These are phyloP conservation scores for Ustilago xerochloae DNA, from an alignment of 1,284 basidiomycete genomes.

Conservation along the genomic window DNA sequence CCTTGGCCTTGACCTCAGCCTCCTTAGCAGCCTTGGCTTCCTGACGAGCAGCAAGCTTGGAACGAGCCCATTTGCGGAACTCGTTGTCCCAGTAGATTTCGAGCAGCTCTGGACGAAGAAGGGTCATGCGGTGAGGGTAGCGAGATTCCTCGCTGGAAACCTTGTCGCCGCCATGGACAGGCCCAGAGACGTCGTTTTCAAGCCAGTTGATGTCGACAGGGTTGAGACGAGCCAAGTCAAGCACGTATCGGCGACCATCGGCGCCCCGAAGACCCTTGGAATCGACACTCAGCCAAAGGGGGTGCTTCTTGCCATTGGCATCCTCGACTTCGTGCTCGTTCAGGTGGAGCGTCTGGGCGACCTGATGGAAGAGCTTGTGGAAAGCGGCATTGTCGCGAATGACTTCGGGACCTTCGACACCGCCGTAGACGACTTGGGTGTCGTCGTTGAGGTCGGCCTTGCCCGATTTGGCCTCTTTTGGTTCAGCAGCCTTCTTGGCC, in stretches of 20 bases:
- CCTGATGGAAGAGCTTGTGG: slow-evolving; percentile 72
- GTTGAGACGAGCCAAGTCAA: slow-evolving; percentile 72
- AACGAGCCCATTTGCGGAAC: slow-evolving; percentile 72
- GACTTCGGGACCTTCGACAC: slow-evolving; percentile 71
- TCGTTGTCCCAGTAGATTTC: slow-evolving; percentile 72
- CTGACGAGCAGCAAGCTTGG: slow-evolving; percentile 68
- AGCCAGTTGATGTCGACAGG: slow-evolving; percentile 74
- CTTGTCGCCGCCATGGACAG: slow-evolving; percentile 55
- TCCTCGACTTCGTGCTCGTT: slow-evolving; percentile 72
- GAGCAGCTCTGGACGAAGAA: slow-evolving; percentile 74
- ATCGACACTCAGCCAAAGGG: slow-evolving; percentile 73
- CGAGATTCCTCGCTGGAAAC: slow-evolving; percentile 12
- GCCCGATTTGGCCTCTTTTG: slow-evolving; percentile 81
- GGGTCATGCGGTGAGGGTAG: slow-evolving; percentile 73
- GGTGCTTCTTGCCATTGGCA: slow-evolving; percentile 69
- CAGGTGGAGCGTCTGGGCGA: slow-evolving; percentile 71
- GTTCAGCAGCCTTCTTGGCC: slow-evolving; percentile 71
- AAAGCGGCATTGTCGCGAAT: slow-evolving; percentile 70
- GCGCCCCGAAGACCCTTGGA: slow-evolving; percentile 74
- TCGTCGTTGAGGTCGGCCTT: slow-evolving; percentile 66
- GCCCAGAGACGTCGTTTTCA: slow-evolving; percentile 70
- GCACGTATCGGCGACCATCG: slow-evolving; percentile 73
- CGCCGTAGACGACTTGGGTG: slow-evolving; percentile 71
- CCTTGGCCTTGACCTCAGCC: slow-evolving; percentile 13
- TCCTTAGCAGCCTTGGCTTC: slow-evolving; percentile 46